Percentiles rank a stretch among this genome's conserved stretches.
phyloP scores from a whole-genome alignment of 2,329 filamentous ascomycete genomes.

The Fusarium hainanense region DNA sequence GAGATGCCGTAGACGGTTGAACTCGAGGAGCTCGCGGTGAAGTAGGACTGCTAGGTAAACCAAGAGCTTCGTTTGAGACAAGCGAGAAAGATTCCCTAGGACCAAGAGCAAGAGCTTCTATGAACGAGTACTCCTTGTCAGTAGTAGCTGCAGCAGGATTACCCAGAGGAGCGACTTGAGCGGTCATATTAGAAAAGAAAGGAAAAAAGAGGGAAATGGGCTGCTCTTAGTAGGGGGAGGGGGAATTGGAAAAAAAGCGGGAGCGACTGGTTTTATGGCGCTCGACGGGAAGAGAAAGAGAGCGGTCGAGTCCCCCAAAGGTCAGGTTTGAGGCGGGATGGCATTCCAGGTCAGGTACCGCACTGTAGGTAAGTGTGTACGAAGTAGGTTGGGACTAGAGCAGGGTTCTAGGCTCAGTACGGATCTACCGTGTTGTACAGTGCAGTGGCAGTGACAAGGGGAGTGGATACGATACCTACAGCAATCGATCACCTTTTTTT shows the following conservation, averaged over 20 bases:
- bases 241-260: conserved; percentile 26
- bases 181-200: conserved; percentile 41
- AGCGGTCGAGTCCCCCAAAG: background rate
- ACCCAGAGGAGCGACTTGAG: conserved; percentile 36
- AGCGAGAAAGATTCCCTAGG: conserved; percentile 44
- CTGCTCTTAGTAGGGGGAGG: conserved; percentile 16
- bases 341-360: conserved; percentile 29
- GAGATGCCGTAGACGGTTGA: background rate
- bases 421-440: conserved; percentile 37
- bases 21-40: background rate
- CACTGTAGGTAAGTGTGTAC: conserved; percentile 1
- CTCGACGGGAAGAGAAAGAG: background rate
- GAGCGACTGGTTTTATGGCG: conserved; percentile 45
- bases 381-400: background rate
- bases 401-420: conserved; percentile 16
- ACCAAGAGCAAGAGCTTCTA: conserved; percentile 47
- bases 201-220: background rate
- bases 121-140: conserved; percentile 49
- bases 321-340: background rate
- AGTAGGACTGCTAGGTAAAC: conserved; percentile 31
- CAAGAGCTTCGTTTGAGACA: conserved; percentile 45
- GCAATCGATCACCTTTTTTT: conserved; percentile 10
- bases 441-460: background rate
- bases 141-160: conserved; percentile 9
- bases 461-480: no score